phyloP scores from a whole-genome alignment of 148 eudicot species.

The Persicaria maculosa region DNA sequence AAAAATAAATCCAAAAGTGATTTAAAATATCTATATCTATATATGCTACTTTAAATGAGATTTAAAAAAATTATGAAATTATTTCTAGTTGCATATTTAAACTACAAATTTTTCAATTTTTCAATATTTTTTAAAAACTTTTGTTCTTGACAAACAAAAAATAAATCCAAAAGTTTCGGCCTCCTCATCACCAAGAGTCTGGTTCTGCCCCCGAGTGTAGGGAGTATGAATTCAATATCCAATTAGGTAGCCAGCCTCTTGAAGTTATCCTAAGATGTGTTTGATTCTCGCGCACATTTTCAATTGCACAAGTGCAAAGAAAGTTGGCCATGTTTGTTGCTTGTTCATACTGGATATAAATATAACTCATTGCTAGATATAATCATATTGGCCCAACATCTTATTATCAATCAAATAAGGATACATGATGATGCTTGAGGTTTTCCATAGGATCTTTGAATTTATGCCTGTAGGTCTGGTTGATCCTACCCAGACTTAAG shows the following conservation, averaged over 20 bases:
- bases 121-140: too few species aligned
- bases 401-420: not conserved
- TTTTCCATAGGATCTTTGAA: not conserved
- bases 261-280: not conserved
- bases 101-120: too few species aligned
- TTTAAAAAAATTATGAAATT: too few species aligned
- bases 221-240: not conserved
- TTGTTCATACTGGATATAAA: conserved; percentile 1
- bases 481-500: not conserved
- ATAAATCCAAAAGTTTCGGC: too few species aligned
- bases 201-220: not conserved
- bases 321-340: not conserved
- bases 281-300: not conserved
- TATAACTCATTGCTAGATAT: not conserved
- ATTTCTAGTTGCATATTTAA: too few species aligned
- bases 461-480: not conserved
- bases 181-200: too few species aligned
- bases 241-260: not conserved
- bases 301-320: not conserved
- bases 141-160: too few species aligned
- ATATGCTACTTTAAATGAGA: too few species aligned
- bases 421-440: not conserved
- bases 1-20: too few species aligned
- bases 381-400: not conserved
- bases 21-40: too few species aligned